Base-by-base conservation (phyloP, 352 stramenopile genomes). In the Pythium utonaiense region DNA sequence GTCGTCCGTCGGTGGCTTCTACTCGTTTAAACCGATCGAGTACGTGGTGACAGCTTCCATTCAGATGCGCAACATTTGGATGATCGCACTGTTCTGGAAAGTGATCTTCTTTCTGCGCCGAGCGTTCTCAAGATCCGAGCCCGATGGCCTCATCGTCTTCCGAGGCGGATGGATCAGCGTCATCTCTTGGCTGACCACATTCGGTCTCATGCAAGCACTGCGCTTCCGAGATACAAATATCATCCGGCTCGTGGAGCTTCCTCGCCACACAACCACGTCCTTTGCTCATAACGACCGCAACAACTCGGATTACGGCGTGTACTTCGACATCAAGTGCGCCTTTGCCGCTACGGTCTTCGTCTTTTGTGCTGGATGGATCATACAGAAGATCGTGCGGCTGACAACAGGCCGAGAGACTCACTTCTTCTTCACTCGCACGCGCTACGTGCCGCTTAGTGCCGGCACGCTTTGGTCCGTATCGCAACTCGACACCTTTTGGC, bases 1-100 rank as follows among this genome's bases (percentile, higher is more conserved):
- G 54, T 34, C 62, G 6, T 62, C 63, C 0, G 25, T 57, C 0
- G 45, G 47, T 3, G 62, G 64, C 6, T 53, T 67, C 1, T 50
- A 66, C 31, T 17, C 6, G 0, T 70, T 69, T 44, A 6, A 58
- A 31, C 33, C 53, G 17, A n/a, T 66, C 21, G 19, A 53, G 6
- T 70, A 62, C 30, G 33, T 45, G 7, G 0, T 47, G 3, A 57
- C 28, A 1, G 45, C 60, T 10, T 58, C 58, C 0, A 64, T 71
- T 17, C 67, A 70, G 24, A 71, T 75, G 59, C 67, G 67, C 14
- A 66, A 65, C 38, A 52, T 69, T 12, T 75, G 63, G 67, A 61
- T 71, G 45, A 62, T 71, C 25, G 63, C 51, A 6, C 30, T 67
- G 13, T 7, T 62, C 5, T 58, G 62, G 51, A 75, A 71, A 33